A percentile compares a stretch with the other conserved stretches of the same genome.
phyloP scores from a whole-genome alignment of 441 rosid genomes.

The Bocquillonia castaneifolia region DNA sequence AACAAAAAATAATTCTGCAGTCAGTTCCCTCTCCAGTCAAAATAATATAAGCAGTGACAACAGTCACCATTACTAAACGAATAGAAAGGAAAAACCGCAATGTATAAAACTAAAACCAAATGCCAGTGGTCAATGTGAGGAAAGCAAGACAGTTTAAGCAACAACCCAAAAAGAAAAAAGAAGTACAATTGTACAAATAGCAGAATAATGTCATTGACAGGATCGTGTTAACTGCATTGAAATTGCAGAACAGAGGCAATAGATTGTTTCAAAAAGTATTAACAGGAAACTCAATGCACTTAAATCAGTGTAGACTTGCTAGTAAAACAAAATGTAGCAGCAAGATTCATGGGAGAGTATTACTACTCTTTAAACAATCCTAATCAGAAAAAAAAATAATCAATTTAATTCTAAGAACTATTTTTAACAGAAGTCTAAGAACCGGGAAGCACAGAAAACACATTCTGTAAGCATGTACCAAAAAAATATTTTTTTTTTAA shows the following conservation, averaged over 20 bases:
- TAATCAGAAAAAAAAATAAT: not conserved
- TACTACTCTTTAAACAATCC: not conserved
- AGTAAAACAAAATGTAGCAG: no score
- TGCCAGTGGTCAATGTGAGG: not conserved
- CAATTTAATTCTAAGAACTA: no score
- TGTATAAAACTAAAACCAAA: not conserved
- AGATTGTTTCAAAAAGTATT: not conserved
- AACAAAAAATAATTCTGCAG: not conserved
- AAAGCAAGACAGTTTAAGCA: not conserved
- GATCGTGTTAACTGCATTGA: not conserved
- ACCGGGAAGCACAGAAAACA: no score
- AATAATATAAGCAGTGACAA: not conserved
- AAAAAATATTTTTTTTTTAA: no score
- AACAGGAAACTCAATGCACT: not conserved
- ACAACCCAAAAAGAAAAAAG: not conserved
- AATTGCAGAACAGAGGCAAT: not conserved
- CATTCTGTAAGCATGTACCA: no score
- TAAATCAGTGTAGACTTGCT: not conserved
- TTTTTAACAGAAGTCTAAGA: no score
- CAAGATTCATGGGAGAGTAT: no score
- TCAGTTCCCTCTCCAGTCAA: conserved; percentile 1
- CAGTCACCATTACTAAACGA: not conserved
- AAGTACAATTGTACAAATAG: not conserved
- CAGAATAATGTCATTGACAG: not conserved
- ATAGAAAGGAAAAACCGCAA: not conserved